Conservation (phyloP, 2,329 filamentous ascomycete species). For the Hirsutella minnesotensis region DNA sequence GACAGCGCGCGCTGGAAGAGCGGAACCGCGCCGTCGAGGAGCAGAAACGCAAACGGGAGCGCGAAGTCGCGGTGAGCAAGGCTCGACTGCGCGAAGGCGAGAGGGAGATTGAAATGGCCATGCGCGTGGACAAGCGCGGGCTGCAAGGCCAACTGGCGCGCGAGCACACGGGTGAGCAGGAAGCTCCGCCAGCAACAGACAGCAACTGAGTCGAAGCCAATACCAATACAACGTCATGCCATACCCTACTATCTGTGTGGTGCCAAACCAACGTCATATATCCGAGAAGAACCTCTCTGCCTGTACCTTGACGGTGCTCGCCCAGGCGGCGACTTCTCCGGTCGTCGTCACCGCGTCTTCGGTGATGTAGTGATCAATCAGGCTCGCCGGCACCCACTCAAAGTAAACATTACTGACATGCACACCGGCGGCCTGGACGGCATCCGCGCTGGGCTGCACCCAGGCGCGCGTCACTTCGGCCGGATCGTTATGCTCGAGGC, state of each 20-base stretch:
- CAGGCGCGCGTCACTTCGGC: conserved; percentile 29
- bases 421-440: conserved; percentile 9
- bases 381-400: conserved; percentile 41
- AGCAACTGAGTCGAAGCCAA: neutral
- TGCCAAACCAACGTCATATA: conserved; percentile 16
- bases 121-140: conserved; percentile 56
- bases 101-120: conserved; percentile 54
- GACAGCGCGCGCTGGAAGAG: conserved; percentile 57
- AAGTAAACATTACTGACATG: conserved; percentile 41
- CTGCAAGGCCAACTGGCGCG: conserved; percentile 46
- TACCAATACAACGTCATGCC: neutral
- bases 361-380: conserved; percentile 43
- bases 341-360: conserved; percentile 35
- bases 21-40: conserved; percentile 50
- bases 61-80: conserved; percentile 47
- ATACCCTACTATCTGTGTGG: neutral
- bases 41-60: conserved; percentile 47
- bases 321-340: conserved; percentile 26
- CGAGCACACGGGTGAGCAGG: conserved; percentile 13
- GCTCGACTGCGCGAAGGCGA: conserved; percentile 54
- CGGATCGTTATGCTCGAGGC: conserved; percentile 35
- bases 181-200: conserved; percentile 1
- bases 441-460: neutral
- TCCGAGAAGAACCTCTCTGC: conserved; percentile 29
- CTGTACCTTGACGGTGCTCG: conserved; percentile 22